Percentiles rank a stretch among this genome's conserved stretches.
These are phyloP conservation scores for Penicillium longicatenatum DNA, from an alignment of 495 filamentous ascomycete species.

Conservation along the genomic window DNA sequence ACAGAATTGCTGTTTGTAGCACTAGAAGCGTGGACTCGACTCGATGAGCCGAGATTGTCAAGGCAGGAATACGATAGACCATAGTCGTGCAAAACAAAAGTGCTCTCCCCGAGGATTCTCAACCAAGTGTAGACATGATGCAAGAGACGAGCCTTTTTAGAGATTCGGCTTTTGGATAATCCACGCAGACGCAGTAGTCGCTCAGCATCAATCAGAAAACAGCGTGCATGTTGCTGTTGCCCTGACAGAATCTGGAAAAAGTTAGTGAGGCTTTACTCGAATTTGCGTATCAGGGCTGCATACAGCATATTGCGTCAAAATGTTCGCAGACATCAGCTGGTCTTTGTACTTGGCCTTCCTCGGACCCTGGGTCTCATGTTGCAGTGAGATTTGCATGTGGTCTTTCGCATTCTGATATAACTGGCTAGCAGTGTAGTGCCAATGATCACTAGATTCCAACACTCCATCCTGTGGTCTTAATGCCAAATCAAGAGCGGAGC, in stretches of 20 bases:
- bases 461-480: constrained; percentile 15
- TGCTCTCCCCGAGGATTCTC: constrained; percentile 39
- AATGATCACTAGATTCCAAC: constrained; percentile 24
- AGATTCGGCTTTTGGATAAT: constrained; percentile 34
- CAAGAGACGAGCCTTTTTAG: constrained; percentile 36
- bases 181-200: constrained; percentile 33
- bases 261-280: background rate
- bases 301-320: constrained; percentile 36
- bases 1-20: background rate
- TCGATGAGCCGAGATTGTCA: constrained; percentile 23
- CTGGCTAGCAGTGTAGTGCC: constrained; percentile 27
- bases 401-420: constrained; percentile 34
- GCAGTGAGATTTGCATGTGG: constrained; percentile 35
- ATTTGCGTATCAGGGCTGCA: background rate
- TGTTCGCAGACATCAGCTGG: constrained; percentile 41
- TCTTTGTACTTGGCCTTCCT: constrained; percentile 45
- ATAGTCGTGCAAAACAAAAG: constrained; percentile 38
- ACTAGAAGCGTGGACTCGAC: constrained; percentile 8
- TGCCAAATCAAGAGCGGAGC: constrained; percentile 32
- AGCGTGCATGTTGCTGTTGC: constrained; percentile 36
- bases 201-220: constrained; percentile 39
- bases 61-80: constrained; percentile 28
- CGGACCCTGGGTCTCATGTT: constrained; percentile 28
- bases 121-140: constrained; percentile 42
- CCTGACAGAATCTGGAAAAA: constrained; percentile 31